Conservation (phyloP, 768 basidiomycete species). For the Rhizopogon sp. region DNA sequence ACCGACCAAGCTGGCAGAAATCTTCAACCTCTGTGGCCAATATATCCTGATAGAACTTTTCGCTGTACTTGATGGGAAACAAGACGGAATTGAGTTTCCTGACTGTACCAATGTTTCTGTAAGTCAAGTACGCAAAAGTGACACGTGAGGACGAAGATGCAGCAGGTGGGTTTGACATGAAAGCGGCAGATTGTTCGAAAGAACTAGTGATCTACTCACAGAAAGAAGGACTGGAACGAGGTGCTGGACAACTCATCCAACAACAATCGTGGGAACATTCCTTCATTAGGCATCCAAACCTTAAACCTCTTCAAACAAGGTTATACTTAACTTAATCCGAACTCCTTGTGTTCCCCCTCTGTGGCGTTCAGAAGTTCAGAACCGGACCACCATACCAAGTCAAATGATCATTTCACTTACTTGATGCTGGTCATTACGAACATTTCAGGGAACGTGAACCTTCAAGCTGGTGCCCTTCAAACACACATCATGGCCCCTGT, state of each 20-base stretch:
- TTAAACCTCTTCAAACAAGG: not conserved
- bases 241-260: conserved; percentile 3
- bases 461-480: not conserved
- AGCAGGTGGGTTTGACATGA: conserved; percentile 20
- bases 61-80: conserved; percentile 86
- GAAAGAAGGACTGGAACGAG: not conserved
- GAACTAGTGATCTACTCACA: conserved; percentile 20
- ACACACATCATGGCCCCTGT: not conserved
- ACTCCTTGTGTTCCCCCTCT: not conserved
- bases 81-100: conserved; percentile 65
- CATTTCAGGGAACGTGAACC: not conserved
- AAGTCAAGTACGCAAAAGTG: conserved; percentile 68
- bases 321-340: not conserved
- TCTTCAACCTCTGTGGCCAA: conserved; percentile 72
- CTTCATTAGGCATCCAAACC: not conserved
- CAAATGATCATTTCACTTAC: not conserved
- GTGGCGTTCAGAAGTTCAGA: not conserved
- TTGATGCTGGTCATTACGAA: not conserved
- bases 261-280: conserved; percentile 17
- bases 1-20: conserved; percentile 84
- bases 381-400: not conserved
- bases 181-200: not conserved
- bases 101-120: conserved; percentile 78
- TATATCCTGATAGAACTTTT: conserved; percentile 83
- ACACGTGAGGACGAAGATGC: conserved; percentile 34